Conservation (phyloP, 371 early-diverging fungal species). For the Lichtheimia corymbifera region DNA sequence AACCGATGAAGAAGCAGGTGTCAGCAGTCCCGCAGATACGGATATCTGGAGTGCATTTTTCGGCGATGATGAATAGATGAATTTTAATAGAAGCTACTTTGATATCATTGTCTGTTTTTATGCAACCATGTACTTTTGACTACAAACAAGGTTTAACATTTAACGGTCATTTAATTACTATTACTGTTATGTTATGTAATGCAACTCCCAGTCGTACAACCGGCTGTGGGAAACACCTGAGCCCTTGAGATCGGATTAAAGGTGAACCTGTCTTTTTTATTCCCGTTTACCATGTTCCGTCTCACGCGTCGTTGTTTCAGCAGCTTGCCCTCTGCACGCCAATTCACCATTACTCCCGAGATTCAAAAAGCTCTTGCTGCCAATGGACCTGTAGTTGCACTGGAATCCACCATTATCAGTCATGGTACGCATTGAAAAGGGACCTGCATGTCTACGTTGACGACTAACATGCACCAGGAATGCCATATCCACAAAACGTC, state of each 20-base stretch:
- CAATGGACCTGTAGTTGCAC: slow-evolving; percentile 83
- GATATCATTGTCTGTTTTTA: no score
- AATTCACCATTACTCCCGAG: slow-evolving; percentile 33
- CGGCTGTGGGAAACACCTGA: no score
- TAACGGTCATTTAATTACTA: no score
- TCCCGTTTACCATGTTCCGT: slow-evolving; percentile 1
- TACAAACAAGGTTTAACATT: no score
- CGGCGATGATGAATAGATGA: neutral
- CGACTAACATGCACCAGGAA: slow-evolving; percentile 58
- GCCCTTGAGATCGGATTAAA: no score
- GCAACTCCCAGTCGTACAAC: no score
- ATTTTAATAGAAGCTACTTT: no score
- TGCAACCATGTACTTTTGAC: no score
- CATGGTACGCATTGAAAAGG: slow-evolving; percentile 70
- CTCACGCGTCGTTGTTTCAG: slow-evolving; percentile 15
- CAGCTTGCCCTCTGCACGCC: slow-evolving; percentile 14
- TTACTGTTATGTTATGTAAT: no score
- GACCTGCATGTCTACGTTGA: no score
- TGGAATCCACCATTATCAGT: slow-evolving; percentile 92
- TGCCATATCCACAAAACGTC: slow-evolving; percentile 93
- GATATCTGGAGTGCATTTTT: neutral
- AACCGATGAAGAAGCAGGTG: slow-evolving; percentile 46
- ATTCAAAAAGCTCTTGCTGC: slow-evolving; percentile 62
- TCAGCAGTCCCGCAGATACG: slow-evolving; percentile 33
- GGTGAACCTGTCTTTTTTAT: no score